Evolutionary conservation across 176 grass and related monocot genomes (phyloP).

Genomic region (Oryza australiensis): DNA sequence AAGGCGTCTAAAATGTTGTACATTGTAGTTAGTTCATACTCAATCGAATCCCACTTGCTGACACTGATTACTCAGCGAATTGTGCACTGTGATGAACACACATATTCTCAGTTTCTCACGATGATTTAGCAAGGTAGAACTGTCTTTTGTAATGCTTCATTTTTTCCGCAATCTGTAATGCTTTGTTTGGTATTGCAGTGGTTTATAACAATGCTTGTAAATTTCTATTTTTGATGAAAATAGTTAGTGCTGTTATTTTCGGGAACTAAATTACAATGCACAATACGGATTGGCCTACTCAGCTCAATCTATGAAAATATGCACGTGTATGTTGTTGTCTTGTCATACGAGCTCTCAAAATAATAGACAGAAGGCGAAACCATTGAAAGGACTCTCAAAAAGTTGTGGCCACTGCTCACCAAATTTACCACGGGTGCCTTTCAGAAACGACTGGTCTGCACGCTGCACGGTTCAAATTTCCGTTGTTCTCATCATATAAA

Average conservation of each 20-base stretch:
- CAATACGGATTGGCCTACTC: neutral
- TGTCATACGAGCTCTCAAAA: neutral
- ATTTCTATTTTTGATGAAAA: neutral
- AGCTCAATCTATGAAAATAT: neutral
- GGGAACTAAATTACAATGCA: no score
- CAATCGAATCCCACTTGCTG: neutral
- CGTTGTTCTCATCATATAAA: no score
- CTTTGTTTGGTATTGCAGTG: neutral
- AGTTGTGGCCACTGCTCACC: neutral
- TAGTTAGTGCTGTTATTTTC: no score
- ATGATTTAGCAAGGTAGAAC: neutral
- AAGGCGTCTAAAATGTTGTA: slow-evolving; percentile 4
- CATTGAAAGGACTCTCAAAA: neutral
- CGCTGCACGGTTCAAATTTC: neutral
- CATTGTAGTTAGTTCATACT: slow-evolving; percentile 20
- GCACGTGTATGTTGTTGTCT: neutral
- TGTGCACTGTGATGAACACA: neutral
- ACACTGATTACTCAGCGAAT: neutral
- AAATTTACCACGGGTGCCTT: neutral
- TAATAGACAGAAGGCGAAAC: neutral
- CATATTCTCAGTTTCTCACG: neutral
- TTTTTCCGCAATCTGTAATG: neutral
- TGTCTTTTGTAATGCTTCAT: neutral
- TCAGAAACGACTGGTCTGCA: neutral
- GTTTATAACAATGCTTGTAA: neutral